Base-by-base conservation (phyloP, 179 eudicot species). In the Pouteria campechiana region DNA sequence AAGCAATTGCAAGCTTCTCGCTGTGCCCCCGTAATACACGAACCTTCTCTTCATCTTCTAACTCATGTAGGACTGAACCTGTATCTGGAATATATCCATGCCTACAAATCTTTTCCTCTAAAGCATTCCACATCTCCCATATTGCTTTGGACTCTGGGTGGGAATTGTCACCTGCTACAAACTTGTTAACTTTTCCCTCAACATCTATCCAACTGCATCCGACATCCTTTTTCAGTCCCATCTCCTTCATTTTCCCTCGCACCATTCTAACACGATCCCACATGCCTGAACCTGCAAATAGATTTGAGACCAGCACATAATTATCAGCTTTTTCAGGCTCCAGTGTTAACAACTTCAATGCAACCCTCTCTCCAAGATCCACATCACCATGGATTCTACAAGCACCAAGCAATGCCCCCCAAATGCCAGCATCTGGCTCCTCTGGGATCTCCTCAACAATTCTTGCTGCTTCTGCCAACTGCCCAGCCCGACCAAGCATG, bases 401-500 rank as follows among this genome's bases (percentile, higher is more conserved):
- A 6, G 81, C 61, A 55, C 72, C 79, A 30, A 76, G 66, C 64
- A 87, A 50, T 21, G 87, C 72, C 53, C 68, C 61, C 78, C 78
- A 87, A 37, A 87, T 66, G 45, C 59, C 68, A 20, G 64, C 51
- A 46, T 79, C 89, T 13, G 90, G 74, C 39, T 68, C 57, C 64
- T 36, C 40, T 25, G 78, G 69, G 86, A 74, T 79, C 42, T 51
- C 44, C 44, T 58, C 48, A 7, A 73, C 37, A 52, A 87, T 49
- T 20, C 58, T 50, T 35, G 70, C 31, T 52, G 94, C 96, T 18
- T 83, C 81, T 3, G 38, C 14, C 14, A 86, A 44, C 41, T 41
- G 60, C 16, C 86, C 79, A 37, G 81, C 76, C 39, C 90, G 81
- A 24, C 81, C 89, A 3, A 86, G 65, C 79, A 83, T 77, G 69